These are phyloP conservation scores for Cercospora sesami DNA, from an alignment of 2,329 filamentous ascomycete species.

Conservation along the genomic window DNA sequence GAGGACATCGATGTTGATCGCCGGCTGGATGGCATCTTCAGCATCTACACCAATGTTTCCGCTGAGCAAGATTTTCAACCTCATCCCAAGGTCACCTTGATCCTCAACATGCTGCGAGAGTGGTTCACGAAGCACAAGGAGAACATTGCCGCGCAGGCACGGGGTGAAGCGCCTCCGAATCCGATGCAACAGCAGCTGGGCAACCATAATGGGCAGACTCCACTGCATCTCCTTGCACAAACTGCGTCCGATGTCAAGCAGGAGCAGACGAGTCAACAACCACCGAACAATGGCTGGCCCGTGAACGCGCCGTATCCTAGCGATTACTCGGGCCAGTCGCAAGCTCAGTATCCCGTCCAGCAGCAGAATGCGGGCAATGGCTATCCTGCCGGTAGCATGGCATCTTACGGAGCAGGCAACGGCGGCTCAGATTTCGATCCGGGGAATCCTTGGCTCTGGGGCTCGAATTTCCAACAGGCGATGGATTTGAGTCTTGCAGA, in stretches of 20 bases:
- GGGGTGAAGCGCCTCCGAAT: constrained; percentile 24
- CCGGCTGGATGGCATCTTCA: constrained; percentile 49
- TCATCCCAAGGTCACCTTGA: constrained; percentile 51
- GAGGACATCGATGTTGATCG: constrained; percentile 50
- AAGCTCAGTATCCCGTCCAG: constrained; percentile 21
- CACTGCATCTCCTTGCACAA: constrained; percentile 32
- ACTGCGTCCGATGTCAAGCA: constrained; percentile 24
- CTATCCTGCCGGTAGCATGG: constrained; percentile 9
- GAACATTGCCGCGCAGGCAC: constrained; percentile 27
- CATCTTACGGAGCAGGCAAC: background rate
- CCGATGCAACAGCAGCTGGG: constrained; percentile 14
- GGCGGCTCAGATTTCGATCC: constrained; percentile 14
- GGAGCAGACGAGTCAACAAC: constrained; percentile 10
- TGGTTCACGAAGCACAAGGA: constrained; percentile 46
- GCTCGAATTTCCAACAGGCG: constrained; percentile 40
- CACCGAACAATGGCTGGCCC: constrained; percentile 27
- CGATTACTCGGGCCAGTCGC: constrained; percentile 28
- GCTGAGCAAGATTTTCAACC: constrained; percentile 37
- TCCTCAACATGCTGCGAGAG: constrained; percentile 48
- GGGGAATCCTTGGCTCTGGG: constrained; percentile 34
- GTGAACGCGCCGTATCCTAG: constrained; percentile 28
- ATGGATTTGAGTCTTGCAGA: constrained; percentile 40
- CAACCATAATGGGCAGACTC: constrained; percentile 20
- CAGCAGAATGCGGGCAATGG: constrained; percentile 7
- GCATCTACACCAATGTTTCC: constrained; percentile 39